Conservation (phyloP, 768 basidiomycete species). For the Boletus subcaerulescens region DNA sequence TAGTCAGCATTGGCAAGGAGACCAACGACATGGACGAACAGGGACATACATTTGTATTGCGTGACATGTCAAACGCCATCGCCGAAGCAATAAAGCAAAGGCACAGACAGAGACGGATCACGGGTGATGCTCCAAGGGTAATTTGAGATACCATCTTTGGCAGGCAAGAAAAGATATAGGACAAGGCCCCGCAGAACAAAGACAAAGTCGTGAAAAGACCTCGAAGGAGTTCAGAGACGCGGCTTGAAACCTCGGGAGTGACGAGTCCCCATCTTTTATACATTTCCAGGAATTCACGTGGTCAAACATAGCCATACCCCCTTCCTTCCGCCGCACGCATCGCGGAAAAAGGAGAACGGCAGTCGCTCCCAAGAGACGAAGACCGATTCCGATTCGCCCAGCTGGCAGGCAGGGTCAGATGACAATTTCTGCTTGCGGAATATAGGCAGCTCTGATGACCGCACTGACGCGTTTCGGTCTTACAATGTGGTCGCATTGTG, state of each 20-base stretch:
- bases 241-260: background rate
- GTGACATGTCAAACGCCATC: conserved; percentile 26
- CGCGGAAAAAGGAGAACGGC: background rate
- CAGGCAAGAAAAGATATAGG: background rate
- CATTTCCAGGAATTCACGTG: conserved; percentile 10
- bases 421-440: background rate
- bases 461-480: background rate
- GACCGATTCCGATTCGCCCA: conserved; percentile 16
- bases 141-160: conserved; percentile 10
- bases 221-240: background rate
- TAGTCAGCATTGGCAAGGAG: background rate
- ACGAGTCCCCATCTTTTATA: conserved; percentile 11
- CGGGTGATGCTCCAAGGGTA: background rate
- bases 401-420: conserved; percentile 3
- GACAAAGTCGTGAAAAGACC: background rate
- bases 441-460: background rate
- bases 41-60: conserved; percentile 23
- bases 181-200: background rate
- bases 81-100: conserved; percentile 11
- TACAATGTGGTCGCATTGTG: background rate
- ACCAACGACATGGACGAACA: background rate
- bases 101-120: conserved; percentile 15
- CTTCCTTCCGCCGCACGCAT: conserved; percentile 7
- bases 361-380: background rate
- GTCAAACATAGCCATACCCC: conserved; percentile 3